Evolutionary conservation across 257 asterid genomes (phyloP).

Genomic region (Capsicum rhomboideum): DNA sequence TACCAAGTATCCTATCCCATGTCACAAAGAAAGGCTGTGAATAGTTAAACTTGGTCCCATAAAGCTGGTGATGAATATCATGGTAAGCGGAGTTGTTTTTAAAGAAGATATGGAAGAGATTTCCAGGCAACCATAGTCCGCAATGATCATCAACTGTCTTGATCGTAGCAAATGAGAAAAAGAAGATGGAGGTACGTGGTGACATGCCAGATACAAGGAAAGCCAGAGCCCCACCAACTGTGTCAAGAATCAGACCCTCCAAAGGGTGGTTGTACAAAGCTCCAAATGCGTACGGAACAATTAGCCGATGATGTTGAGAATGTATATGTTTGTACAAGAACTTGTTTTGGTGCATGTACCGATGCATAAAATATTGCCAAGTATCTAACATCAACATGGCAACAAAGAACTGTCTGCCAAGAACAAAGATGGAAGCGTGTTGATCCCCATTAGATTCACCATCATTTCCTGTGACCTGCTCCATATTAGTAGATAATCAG

Average conservation of each 20-base stretch:
- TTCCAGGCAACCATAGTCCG: too few relatives aligned
- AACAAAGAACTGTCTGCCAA: conserved; percentile 44
- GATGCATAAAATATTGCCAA: conserved; percentile 92
- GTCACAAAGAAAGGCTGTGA: conserved; percentile 93
- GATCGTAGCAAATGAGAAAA: too few relatives aligned
- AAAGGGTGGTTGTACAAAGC: conserved; percentile 91
- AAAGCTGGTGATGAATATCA: conserved; percentile 85
- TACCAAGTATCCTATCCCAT: conserved; percentile 80
- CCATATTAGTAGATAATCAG: conserved; percentile 1
- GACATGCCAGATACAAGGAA: too few relatives aligned
- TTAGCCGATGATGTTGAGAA: conserved; percentile 78
- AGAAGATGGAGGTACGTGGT: too few relatives aligned
- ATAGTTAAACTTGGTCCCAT: conserved; percentile 72
- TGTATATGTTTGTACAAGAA: conserved; percentile 80
- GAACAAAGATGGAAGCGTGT: conserved; percentile 40
- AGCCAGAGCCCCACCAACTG: too few relatives aligned
- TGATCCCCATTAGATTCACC: conserved; percentile 29
- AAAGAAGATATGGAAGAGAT: too few relatives aligned
- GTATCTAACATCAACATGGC: conserved; percentile 80
- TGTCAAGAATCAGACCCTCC: conserved; percentile 87
- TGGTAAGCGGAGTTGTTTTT: too few relatives aligned
- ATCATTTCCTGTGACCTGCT: conserved; percentile 65
- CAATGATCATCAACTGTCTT: too few relatives aligned
- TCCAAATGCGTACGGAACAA: conserved; percentile 86
- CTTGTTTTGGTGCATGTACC: conserved; percentile 92